These are phyloP conservation scores for Gloeostereum incarnatum DNA, from an alignment of 768 basidiomycete genomes.

Conservation along the genomic window DNA sequence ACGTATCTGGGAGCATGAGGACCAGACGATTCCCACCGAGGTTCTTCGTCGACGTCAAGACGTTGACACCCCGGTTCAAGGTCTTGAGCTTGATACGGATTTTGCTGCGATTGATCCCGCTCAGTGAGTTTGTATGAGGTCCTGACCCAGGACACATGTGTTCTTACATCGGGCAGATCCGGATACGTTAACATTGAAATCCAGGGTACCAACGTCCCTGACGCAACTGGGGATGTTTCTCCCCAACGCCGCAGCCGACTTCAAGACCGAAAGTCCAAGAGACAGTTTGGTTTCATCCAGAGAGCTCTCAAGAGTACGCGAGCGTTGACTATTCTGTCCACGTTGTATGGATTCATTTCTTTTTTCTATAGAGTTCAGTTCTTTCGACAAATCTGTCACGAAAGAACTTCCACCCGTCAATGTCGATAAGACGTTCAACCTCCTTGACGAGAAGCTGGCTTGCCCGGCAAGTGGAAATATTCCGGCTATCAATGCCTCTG, in stretches of 20 bases:
- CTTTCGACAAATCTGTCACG: slow-evolving; percentile 21
- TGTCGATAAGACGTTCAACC: slow-evolving; percentile 19
- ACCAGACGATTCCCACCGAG: slow-evolving; percentile 23
- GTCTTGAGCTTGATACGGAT: slow-evolving; percentile 22
- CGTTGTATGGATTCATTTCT: slow-evolving; percentile 11
- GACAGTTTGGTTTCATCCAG: too few relatives aligned
- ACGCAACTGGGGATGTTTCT: slow-evolving; percentile 10
- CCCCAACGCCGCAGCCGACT: slow-evolving; percentile 8
- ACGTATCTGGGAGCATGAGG: slow-evolving; percentile 21
- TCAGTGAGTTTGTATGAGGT: slow-evolving; percentile 4
- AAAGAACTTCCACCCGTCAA: slow-evolving; percentile 20
- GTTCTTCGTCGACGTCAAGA: slow-evolving; percentile 17
- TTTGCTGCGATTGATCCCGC: slow-evolving; percentile 17
- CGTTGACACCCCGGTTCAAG: slow-evolving; percentile 16
- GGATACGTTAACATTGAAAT: slow-evolving; percentile 16
- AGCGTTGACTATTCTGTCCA: too few relatives aligned
- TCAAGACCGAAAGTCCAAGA: too few relatives aligned
- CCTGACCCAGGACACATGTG: not conserved
- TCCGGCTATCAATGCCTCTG: slow-evolving; percentile 11
- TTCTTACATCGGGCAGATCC: slow-evolving; percentile 4
- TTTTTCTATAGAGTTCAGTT: slow-evolving; percentile 14
- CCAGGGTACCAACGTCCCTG: slow-evolving; percentile 14
- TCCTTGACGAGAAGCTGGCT: slow-evolving; percentile 18
- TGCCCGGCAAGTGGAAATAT: slow-evolving; percentile 7
- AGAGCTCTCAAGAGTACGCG: too few relatives aligned